phyloP scores from a whole-genome alignment of 257 asterid species.

The Jacaranda mimosifolia region DNA sequence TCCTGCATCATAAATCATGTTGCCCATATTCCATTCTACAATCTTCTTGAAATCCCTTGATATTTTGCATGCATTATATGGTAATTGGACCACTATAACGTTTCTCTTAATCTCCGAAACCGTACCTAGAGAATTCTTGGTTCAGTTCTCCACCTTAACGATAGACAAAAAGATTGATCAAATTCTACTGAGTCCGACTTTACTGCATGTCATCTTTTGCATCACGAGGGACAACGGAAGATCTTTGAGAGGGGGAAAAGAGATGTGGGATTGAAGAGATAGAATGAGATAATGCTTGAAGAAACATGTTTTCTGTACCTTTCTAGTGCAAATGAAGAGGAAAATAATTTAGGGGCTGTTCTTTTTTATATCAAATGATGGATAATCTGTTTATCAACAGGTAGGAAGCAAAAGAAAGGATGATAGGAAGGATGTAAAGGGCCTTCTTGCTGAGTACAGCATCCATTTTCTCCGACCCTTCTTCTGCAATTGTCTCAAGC shows the following conservation, averaged over 20 bases:
- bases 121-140: too few species aligned
- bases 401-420: slow-evolving; percentile 49
- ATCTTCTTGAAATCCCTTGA: slow-evolving; percentile 29
- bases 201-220: not conserved
- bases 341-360: not conserved
- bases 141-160: too few species aligned
- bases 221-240: slow-evolving; percentile 1
- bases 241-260: slow-evolving; percentile 24
- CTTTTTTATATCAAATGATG: slow-evolving; percentile 39
- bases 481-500: slow-evolving; percentile 64
- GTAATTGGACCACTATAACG: not conserved
- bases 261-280: slow-evolving; percentile 18
- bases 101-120: not conserved
- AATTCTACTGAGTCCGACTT: too few species aligned
- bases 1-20: slow-evolving; percentile 34
- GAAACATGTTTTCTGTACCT: slow-evolving; percentile 2
- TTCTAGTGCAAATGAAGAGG: slow-evolving; percentile 9
- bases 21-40: not conserved
- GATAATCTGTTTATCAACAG: slow-evolving; percentile 50
- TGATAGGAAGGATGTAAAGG: slow-evolving; percentile 42
- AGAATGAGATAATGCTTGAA: slow-evolving; percentile 10
- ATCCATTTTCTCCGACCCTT: slow-evolving; percentile 46
- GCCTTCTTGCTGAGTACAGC: slow-evolving; percentile 36
- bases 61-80: not conserved
- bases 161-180: too few species aligned